Evolutionary conservation across 2,329 filamentous ascomycete species (phyloP), one percentile per base, ranked within the genome.

Genomic region (Aspergillus ustus): DNA sequence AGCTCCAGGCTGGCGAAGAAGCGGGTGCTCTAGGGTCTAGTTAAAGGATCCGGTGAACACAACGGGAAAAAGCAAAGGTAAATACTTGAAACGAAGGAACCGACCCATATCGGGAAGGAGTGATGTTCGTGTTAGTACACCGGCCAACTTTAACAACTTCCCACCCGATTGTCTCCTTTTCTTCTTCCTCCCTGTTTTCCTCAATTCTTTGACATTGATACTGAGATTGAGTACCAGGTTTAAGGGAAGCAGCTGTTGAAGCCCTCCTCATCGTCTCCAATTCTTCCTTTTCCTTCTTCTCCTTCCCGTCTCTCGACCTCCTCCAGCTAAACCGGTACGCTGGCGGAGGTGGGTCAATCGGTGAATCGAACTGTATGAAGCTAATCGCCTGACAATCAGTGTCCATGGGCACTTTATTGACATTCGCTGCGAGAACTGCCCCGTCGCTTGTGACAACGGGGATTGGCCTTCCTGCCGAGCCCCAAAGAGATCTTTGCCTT

Each of bases 361-460:
- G 56, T 29, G 55, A 43, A 34, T 59, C 63, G 56, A 66, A 73
- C 7, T 70, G 57, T 70, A 73, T 72, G 28, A 74, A 74, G 29
- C 71, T 73, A 67, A 72, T 69, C 9, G 57, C 58, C 56, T 67
- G 60, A 1, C n/a, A 40, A 13, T 53, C 54, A 31, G 54, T 11
- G 11, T 57, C 53, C 6, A 22, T 9, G 7, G 40, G 51, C 48
- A 57, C 29, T 4, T 52, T 45, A 2, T 72, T 63, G 22, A 75
- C 54, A 53, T 72, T 74, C 5, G 73, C 67, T 2, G 65, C 60
- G 19, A 75, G 56, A 2, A 75, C 60, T 1, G 70, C 65, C 0
- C 72, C 72, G n/a, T 75, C 72, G 3, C 56, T 31, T 1, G 71
- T 74, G 4, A 74, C 29, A 19, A 75, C 53, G 45, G 31, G 61